Percentiles rank a stretch among this genome's conserved stretches.
Evolutionary conservation across 345 rosid genomes (phyloP).

Genomic region (Microcos paniculata): DNA sequence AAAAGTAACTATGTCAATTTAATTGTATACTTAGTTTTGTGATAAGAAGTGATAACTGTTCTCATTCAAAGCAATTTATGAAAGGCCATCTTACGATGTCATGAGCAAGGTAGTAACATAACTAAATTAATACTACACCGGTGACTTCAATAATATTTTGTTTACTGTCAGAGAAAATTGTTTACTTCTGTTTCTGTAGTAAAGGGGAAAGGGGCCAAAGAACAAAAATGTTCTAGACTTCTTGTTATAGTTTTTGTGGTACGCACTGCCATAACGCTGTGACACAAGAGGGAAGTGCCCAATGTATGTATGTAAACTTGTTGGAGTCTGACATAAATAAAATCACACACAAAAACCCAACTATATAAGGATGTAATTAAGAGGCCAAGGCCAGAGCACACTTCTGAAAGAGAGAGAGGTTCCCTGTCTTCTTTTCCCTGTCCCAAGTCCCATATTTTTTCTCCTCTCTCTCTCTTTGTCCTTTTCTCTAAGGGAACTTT

Average conservation of each 20-base stretch:
- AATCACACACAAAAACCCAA: not conserved
- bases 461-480: not conserved
- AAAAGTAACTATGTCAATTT: not conserved
- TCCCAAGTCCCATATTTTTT: not conserved
- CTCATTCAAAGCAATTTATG: not conserved
- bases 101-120: not conserved
- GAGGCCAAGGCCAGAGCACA: not conserved
- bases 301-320: not conserved
- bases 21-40: not conserved
- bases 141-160: not conserved
- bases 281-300: not conserved
- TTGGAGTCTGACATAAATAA: not conserved
- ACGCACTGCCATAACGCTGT: not conserved
- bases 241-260: not conserved
- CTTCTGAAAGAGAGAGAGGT: not conserved
- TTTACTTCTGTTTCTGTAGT: too few relatives aligned
- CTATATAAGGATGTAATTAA: not conserved
- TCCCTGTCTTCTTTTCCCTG: not conserved
- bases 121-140: not conserved
- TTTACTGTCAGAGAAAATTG: not conserved
- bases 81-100: not conserved
- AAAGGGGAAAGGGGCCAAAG: too few relatives aligned
- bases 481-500: too few relatives aligned
- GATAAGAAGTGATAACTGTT: not conserved
- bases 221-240: too few relatives aligned